Conservation (phyloP, 1,139 yeast species). For the Kazachstania sp. region DNA sequence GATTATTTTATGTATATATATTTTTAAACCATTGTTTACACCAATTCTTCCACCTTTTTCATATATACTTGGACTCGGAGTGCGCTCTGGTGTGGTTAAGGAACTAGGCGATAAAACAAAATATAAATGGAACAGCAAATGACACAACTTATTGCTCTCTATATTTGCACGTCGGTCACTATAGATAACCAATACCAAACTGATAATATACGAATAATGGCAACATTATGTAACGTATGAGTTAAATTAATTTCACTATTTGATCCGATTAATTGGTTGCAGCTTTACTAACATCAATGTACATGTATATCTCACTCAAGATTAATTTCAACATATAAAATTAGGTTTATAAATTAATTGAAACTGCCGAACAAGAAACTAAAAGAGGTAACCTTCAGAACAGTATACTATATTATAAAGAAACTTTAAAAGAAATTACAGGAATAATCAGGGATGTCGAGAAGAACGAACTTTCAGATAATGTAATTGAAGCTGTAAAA, state of each 20-base stretch:
- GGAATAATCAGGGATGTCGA: background rate
- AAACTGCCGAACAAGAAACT: constrained; percentile 21
- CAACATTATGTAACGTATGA: constrained; percentile 2
- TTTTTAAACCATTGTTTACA: too few relatives aligned
- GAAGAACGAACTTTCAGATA: constrained; percentile 6
- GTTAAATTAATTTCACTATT: background rate
- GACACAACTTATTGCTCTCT: too few relatives aligned
- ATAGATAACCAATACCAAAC: too few relatives aligned
- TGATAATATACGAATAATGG: background rate
- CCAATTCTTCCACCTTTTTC: too few relatives aligned
- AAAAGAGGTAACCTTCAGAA: constrained; percentile 14
- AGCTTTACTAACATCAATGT: background rate
- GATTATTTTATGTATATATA: too few relatives aligned
- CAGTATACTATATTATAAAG: constrained; percentile 14
- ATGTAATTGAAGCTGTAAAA: constrained; percentile 13
- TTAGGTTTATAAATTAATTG: constrained; percentile 21
- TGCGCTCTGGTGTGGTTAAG: too few relatives aligned
- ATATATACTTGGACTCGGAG: too few relatives aligned
- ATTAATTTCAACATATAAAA: too few relatives aligned
- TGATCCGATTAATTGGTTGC: too few relatives aligned
- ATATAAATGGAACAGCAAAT: too few relatives aligned
- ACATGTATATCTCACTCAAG: background rate
- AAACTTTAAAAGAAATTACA: constrained; percentile 10
- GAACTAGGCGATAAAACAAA: too few relatives aligned
- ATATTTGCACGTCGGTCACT: too few relatives aligned